Conservation (phyloP, 2,329 filamentous ascomycete species). For the Phaeosphaeriaceae sp. region DNA sequence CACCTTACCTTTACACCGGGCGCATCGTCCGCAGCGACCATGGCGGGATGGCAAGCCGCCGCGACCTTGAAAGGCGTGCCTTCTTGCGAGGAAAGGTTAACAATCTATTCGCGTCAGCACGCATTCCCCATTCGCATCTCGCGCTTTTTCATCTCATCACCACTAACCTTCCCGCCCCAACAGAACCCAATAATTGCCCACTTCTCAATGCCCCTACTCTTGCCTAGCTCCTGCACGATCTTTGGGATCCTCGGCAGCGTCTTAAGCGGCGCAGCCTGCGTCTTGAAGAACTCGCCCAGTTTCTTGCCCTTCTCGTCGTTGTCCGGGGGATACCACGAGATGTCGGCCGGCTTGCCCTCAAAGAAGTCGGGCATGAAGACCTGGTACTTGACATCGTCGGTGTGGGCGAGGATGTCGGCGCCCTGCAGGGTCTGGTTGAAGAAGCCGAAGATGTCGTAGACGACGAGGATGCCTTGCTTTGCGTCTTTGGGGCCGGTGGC, state of each 20-base stretch:
- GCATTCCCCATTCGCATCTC: too few species aligned
- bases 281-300: conserved; percentile 65
- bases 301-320: conserved; percentile 67
- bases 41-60: conserved; percentile 64
- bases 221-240: conserved; percentile 62
- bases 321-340: conserved; percentile 67
- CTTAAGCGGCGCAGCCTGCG: conserved; percentile 63
- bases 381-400: conserved; percentile 72
- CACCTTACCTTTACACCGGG: conserved; percentile 51
- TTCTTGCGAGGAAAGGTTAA: conserved; percentile 59
- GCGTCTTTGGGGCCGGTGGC: conserved; percentile 63
- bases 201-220: conserved; percentile 56
- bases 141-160: too few species aligned
- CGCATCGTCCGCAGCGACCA: conserved; percentile 66
- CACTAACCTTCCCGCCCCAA: conserved; percentile 59
- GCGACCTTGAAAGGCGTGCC: conserved; percentile 65
- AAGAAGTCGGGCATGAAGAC: conserved; percentile 96
- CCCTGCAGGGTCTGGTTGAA: conserved; percentile 69
- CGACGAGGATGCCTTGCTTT: conserved; percentile 63
- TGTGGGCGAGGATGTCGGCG: conserved; percentile 66
- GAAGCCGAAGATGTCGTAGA: conserved; percentile 71
- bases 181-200: conserved; percentile 69
- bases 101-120: conserved; percentile 53
- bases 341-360: conserved; percentile 72
- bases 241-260: conserved; percentile 63